Base-by-base conservation (phyloP, 163 green algal species). In the Chlorella variabilis region DNA sequence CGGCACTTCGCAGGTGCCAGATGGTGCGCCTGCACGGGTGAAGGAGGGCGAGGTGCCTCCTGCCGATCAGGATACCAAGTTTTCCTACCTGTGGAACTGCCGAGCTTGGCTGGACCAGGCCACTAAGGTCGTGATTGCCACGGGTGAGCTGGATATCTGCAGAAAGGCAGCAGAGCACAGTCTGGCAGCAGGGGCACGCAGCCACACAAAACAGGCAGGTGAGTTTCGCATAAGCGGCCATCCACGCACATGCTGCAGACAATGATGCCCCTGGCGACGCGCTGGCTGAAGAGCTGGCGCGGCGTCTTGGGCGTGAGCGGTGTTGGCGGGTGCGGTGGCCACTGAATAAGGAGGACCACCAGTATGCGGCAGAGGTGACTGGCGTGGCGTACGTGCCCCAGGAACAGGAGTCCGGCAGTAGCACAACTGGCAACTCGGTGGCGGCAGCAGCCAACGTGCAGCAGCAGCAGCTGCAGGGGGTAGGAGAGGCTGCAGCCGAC, bases 41-140 rank as follows among this genome's bases (percentile, higher is more conserved):
- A 89, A 86, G 71, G 86, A 90, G 20, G 86, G 81, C 42, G 79
- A 79, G 20, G 66, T 85, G 29, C 84, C 85, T 0, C 48, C 85
- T 23, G 51, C 62, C 34, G 71, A 49, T 59, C 58, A 81, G 45
- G 91, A 97, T 84, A 91, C 75, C 66, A 97, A 97, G 85, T 96
- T 92, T 80, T 86, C 81, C 41, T 96, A 96, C 90, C 80, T 96
- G 18, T 96, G 89, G 88, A 91, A 92, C 77, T 95, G 91, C 87
- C 81, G 87, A 20, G 85, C 87, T 11, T 84, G 90, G 74, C 85
- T 96, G 33, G 89, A 95, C 84, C 66, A 87, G 33, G 87, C 91
- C n/a, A 81, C 45, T 5, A 81, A 83, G 29, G 82, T 94, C n/a
- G 45, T 94, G 18, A 81, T 97, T 25, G 93, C 92, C 18, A 94